Evolutionary conservation across 1,284 basidiomycete species (phyloP), one percentile per base, ranked within the genome.

Genomic region (Sanghuangporus baumii): DNA sequence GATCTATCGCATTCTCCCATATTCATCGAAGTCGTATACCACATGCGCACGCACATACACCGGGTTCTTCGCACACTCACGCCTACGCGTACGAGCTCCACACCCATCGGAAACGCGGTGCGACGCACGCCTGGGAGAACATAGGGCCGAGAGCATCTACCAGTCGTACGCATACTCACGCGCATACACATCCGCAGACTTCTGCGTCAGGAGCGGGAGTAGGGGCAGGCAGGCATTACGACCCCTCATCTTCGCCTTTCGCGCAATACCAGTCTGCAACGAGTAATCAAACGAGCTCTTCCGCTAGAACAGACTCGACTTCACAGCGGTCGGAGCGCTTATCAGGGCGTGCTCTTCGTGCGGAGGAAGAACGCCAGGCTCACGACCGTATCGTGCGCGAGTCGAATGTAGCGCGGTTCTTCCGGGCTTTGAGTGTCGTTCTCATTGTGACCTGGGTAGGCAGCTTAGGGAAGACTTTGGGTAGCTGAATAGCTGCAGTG

Each of bases 71-170:
- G 62, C 64, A 14, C 69, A 72, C 61, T 70, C 72, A 23, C 57
- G 66, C 7, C 1, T 60, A 47, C 34, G 31, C 59, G 16, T 59
- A 65, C 31, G 59, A 61, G 31, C 41, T 57, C 31, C 52, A 65
- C 36, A 47, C 57, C 6, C 55, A 41, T 16, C 73, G 72, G 8
- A 67, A 70, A 11, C 71, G 74, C n/a, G 74, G 73, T 36, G 76
- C 77, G 34, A 76, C 75, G 2, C 69, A 78, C 64, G 77, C 77
- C 1, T 78, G 77, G 77, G 75, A 75, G 23, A 34, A 34, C 16
- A n/a, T n/a, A 59, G 69, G 72, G 60, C 59, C 71, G 3, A 69
- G 69, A n/a, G 67, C 69, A 18, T 67, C 69, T 11, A 68, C 66
- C n/a, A 26, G 54, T 18, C 55, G 41, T 23, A 23, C 40, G 16